Evolutionary conservation across 331 rosid species (phyloP), one percentile per base, ranked within the genome.

Genomic region (Telfairia occidentalis): DNA sequence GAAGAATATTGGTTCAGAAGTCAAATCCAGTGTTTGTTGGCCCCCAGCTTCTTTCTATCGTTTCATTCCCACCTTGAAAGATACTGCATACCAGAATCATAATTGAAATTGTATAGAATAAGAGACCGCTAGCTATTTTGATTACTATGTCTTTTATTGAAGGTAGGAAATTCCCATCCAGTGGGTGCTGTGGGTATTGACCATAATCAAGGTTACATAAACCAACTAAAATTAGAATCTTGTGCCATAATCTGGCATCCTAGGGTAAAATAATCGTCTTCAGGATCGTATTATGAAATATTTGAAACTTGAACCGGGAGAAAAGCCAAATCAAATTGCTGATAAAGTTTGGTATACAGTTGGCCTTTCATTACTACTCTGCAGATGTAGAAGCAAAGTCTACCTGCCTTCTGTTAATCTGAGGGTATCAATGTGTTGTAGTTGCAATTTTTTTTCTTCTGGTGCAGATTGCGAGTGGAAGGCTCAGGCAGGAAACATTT

Each of bases 391-490:
- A 11, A 66, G 52, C 73, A 40, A 66, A 66, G n/a, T 69, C 54
- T 73, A 12, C 19, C 63, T 50, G 48, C 42, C 43, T 16, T 30
- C 21, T 52, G 76, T 45, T 26, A 10, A 30, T 53, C 19, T 19
- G 43, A 29, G 37, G 6, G 29, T n/a, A 30, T 28, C 48, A 29
- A 29, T 52, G 21, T 32, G 21, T 32, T 18, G 24, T 35, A 50
- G 45, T 18, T 52, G 13, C 60, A 38, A 54, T 30, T 53, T 19
- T 7, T 63, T 23, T 45, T 61, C 40, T 69, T 23, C 42, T 63
- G 37, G 18, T 76, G 64, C 79, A 76, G 79, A 76, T 76, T 76
- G 79, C n/a, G 79, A 76, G 53, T 76, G 79, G 79, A 76, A 76
- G 49, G 79, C 74, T n/a, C 79, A 76, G 52, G 79, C 79, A 1